These are phyloP conservation scores for Wickerhamiella pararugosa DNA, from an alignment of 1,139 yeast genomes.

Conservation along the genomic window DNA sequence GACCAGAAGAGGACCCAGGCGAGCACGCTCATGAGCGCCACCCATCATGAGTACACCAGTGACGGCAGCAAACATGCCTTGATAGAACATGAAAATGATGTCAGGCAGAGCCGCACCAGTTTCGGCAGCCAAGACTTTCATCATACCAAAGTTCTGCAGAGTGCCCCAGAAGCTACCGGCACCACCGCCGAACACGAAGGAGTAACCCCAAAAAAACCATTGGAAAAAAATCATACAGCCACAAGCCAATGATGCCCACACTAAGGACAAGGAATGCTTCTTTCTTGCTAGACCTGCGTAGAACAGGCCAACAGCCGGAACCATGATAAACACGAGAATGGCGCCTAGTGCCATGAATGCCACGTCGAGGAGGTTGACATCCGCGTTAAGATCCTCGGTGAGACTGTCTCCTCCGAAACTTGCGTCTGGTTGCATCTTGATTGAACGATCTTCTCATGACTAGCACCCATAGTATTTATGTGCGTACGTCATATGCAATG, in stretches of 20 bases:
- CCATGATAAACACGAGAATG: constrained; percentile 81
- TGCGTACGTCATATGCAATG: too few relatives aligned
- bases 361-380: constrained; percentile 58
- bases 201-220: constrained; percentile 97
- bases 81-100: constrained; percentile 74
- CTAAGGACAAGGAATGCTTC: constrained; percentile 75
- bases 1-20: constrained; percentile 91
- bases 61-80: constrained; percentile 89
- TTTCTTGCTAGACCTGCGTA: constrained; percentile 87
- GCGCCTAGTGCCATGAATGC: constrained; percentile 73
- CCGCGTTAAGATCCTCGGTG: constrained; percentile 55
- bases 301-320: constrained; percentile 82
- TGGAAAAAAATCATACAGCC: constrained; percentile 70
- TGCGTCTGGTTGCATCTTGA: background rate
- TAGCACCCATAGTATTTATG: too few relatives aligned
- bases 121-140: constrained; percentile 70
- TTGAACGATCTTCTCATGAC: too few relatives aligned
- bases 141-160: constrained; percentile 63
- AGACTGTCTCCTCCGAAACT: constrained; percentile 66
- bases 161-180: constrained; percentile 67
- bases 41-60: constrained; percentile 91
- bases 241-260: constrained; percentile 93
- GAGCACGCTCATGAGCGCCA: constrained; percentile 96
- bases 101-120: constrained; percentile 64
- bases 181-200: constrained; percentile 64